Conservation (phyloP, 352 stramenopile genomes). For the Phytophthora tentaculata region DNA sequence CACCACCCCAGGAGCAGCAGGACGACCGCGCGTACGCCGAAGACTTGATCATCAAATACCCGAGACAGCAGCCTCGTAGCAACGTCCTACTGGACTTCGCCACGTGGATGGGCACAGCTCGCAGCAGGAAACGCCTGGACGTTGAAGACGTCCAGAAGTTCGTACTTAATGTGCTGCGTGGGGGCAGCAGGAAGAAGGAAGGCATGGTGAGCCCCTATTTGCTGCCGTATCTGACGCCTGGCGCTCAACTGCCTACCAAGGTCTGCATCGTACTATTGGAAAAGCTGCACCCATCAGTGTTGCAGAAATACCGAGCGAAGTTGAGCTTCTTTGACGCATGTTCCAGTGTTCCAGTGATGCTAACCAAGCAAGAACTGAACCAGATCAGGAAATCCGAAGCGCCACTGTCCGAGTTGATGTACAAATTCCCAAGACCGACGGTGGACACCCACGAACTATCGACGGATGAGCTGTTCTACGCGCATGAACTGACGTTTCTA, state of each 20-base stretch:
- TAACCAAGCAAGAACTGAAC: slow-evolving; percentile 56
- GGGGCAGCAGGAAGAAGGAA: slow-evolving; percentile 23
- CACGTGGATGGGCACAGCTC: slow-evolving; percentile 65
- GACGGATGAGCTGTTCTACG: slow-evolving; percentile 74
- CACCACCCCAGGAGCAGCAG: slow-evolving; percentile 21
- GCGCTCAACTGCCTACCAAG: slow-evolving; percentile 55
- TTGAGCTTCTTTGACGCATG: slow-evolving; percentile 79
- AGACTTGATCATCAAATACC: slow-evolving; percentile 74
- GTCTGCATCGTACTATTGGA: slow-evolving; percentile 76
- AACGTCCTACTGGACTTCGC: slow-evolving; percentile 78
- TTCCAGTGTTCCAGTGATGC: slow-evolving; percentile 67
- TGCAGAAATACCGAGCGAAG: slow-evolving; percentile 72
- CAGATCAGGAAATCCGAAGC: slow-evolving; percentile 61
- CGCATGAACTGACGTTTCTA: slow-evolving; percentile 82
- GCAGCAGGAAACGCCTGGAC: slow-evolving; percentile 52
- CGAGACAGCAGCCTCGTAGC: slow-evolving; percentile 63
- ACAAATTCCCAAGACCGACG: slow-evolving; percentile 67
- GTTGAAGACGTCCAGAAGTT: slow-evolving; percentile 72
- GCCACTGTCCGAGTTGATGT: slow-evolving; percentile 69
- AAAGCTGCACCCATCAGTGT: slow-evolving; percentile 71
- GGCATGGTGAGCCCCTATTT: slow-evolving; percentile 54
- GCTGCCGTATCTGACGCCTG: slow-evolving; percentile 55
- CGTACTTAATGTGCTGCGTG: slow-evolving; percentile 53
- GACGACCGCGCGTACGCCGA: slow-evolving; percentile 58
- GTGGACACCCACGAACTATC: slow-evolving; percentile 67